phyloP scores from a whole-genome alignment of 495 filamentous ascomycete species.

The Lophiostoma macrostomum region DNA sequence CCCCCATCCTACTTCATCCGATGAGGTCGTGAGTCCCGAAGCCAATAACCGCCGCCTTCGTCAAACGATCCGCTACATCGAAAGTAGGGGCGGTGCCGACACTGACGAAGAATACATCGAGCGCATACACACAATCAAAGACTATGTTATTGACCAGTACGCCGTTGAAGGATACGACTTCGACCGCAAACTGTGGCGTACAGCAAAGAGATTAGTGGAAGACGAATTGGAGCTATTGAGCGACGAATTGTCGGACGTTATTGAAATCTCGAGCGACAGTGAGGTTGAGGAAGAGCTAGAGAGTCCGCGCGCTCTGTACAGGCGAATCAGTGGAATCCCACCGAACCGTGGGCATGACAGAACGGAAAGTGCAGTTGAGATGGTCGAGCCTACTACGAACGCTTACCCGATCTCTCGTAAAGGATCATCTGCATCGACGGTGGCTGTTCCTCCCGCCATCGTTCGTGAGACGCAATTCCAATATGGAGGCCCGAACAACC shows the following conservation, averaged over 20 bases:
- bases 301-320: background rate
- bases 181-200: conserved; percentile 14
- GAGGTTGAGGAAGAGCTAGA: background rate
- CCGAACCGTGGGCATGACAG: no score
- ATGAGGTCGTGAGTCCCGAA: background rate
- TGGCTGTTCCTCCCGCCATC: background rate
- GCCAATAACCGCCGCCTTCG: conserved; percentile 19
- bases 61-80: conserved; percentile 22
- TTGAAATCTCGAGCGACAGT: background rate
- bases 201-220: conserved; percentile 16
- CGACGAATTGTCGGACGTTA: background rate
- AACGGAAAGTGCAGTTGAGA: no score
- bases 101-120: conserved; percentile 5
- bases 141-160: conserved; percentile 19
- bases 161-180: conserved; percentile 6
- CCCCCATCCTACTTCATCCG: no score
- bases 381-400: no score
- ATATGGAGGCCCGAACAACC: conserved; percentile 29
- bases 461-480: conserved; percentile 5
- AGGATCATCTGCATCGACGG: background rate
- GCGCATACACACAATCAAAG: conserved; percentile 14
- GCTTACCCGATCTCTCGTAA: no score
- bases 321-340: no score
- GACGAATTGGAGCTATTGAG: background rate
- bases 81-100: conserved; percentile 5